A percentile compares a stretch with the other conserved stretches of the same genome.
These are phyloP conservation scores for Lycium barbarum DNA, from an alignment of 257 asterid genomes.

Conservation along the genomic window DNA sequence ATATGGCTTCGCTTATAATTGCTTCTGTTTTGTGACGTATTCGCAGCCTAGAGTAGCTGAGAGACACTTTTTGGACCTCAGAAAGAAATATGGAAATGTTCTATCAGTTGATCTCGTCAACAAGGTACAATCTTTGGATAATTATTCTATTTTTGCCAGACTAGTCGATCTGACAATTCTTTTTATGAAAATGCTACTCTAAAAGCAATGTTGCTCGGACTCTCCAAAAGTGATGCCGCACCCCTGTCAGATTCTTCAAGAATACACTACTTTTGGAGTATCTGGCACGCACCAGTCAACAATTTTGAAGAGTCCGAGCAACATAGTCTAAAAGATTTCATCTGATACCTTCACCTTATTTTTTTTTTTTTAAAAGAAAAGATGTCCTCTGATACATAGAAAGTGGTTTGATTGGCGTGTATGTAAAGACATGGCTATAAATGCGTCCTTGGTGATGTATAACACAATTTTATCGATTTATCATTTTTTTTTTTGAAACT, in stretches of 20 bases:
- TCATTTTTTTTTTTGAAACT: slow-evolving; percentile 8
- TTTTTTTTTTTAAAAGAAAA: not conserved
- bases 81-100: slow-evolving; percentile 89
- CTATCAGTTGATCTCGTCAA: slow-evolving; percentile 80
- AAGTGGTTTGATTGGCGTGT: not conserved
- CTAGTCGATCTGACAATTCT: slow-evolving; percentile 1
- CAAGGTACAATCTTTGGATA: slow-evolving; percentile 51
- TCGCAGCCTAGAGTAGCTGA: slow-evolving; percentile 81
- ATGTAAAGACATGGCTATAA: not conserved
- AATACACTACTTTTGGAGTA: no score
- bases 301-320: no score
- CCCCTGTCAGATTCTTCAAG: no score
- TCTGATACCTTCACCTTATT: not conserved
- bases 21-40: slow-evolving; percentile 32
- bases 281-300: no score
- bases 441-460: not conserved
- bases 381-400: slow-evolving; percentile 11
- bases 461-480: not conserved
- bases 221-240: no score
- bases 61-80: slow-evolving; percentile 80
- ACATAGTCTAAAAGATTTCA: not conserved
- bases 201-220: not conserved
- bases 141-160: not conserved
- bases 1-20: slow-evolving; percentile 29
- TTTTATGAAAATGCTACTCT: not conserved